Base-by-base conservation (phyloP, 2,329 filamentous ascomycete genomes). In the Talaromyces pinophilus region DNA sequence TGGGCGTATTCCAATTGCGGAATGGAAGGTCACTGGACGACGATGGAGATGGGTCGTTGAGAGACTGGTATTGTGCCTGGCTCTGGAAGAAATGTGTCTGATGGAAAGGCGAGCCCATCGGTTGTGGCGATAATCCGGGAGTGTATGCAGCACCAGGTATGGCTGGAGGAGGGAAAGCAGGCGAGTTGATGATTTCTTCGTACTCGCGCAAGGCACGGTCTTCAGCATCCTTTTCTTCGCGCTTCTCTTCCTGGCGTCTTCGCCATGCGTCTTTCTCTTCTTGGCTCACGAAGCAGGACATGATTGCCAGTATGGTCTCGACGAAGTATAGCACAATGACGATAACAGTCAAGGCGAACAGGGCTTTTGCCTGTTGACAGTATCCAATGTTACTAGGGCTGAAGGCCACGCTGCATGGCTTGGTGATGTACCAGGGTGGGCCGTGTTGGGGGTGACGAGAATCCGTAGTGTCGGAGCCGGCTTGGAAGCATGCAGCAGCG, bases 391-490 rank as follows among this genome's bases (percentile, higher is more conserved):
- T 78, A 55, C 77, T 79, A 57, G 78, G 76, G 50, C 80, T 74
- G 5, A 76, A 75, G 0, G 84, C 82, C 28, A 87, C 82, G 62
- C 76, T 81, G 77, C 87, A 89, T 70, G 78, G 84, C 75, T 88
- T 88, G 62, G 85, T 85, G 70, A 89, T 84, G 72, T 88, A 88
- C 87, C 87, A 89, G 7, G 87, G 86, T 19, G 85, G 76, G 38
- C 87, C 86, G 7, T 80, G 78, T 68, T 87, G 84, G 2, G 78
- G 80, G 68, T 85, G 84, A 1, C 77, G 70, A 0, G 84, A 82
- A 71, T 89, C 87, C 67, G 83, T 85, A 70, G 81, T 86, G 73
- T 89, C 87, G 62, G 84, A 81, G 52, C 82, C 82, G 11, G 83
- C 84, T 73, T 89, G 87, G 64, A 82, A 84, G 67, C 82, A 78